phyloP scores from a whole-genome alignment of 108 stramenopile species.

The Stephanodiscus triporus region DNA sequence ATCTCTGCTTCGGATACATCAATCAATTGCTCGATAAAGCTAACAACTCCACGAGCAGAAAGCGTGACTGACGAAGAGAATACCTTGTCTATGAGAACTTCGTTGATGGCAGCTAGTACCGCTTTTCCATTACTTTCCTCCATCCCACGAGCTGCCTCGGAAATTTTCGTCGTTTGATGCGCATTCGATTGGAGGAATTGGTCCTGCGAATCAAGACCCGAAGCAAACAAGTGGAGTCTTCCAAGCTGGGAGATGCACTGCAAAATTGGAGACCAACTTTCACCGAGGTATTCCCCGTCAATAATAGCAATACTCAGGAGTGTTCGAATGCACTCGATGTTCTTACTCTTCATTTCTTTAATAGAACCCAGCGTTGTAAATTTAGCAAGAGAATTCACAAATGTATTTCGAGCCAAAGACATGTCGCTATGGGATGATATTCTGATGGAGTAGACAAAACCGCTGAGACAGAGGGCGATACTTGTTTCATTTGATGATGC shows the following conservation, averaged over 20 bases:
- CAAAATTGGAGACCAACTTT: slow-evolving; percentile 96
- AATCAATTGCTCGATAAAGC: slow-evolving; percentile 91
- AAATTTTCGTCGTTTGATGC: slow-evolving; percentile 35
- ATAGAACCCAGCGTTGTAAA: slow-evolving; percentile 92
- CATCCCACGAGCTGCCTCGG: slow-evolving; percentile 60
- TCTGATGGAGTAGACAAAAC: slow-evolving; percentile 85
- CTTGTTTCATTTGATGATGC: slow-evolving; percentile 77
- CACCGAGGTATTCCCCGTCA: slow-evolving; percentile 94
- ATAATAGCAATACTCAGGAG: slow-evolving; percentile 90
- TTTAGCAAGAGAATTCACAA: slow-evolving; percentile 94
- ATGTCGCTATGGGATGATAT: slow-evolving; percentile 78
- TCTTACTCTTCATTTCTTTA: slow-evolving; percentile 93
- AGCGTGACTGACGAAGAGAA: slow-evolving; percentile 87
- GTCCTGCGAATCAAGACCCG: slow-evolving; percentile 89
- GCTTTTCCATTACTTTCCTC: slow-evolving; percentile 81
- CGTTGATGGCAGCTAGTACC: slow-evolving; percentile 81
- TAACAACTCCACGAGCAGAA: slow-evolving; percentile 77
- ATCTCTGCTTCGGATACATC: slow-evolving; percentile 89
- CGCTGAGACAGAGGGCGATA: slow-evolving; percentile 83
- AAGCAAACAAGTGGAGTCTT: slow-evolving; percentile 77
- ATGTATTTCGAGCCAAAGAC: slow-evolving; percentile 92
- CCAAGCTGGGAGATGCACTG: slow-evolving; percentile 95
- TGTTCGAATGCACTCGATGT: slow-evolving; percentile 93
- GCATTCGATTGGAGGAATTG: slow-evolving; percentile 69
- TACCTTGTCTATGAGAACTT: slow-evolving; percentile 90